Base-by-base conservation (phyloP, 345 rosid species). In the Murraya paniculata region DNA sequence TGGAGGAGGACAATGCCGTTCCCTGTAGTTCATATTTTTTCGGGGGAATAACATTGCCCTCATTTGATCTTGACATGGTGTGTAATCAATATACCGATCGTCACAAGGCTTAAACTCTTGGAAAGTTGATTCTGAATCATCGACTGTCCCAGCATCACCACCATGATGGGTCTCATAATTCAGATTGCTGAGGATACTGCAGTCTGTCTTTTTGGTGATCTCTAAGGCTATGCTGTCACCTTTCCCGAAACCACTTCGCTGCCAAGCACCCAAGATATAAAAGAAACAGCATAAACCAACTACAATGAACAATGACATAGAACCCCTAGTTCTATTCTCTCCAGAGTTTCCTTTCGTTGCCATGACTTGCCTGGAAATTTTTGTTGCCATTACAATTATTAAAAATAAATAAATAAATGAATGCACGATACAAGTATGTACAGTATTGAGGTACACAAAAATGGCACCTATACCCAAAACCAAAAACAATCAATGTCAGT, bases 251-350 rank as follows among this genome's bases (percentile, higher is more conserved):
- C 90, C 92, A 84, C 91, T 91, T 76, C 87, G 81, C 77, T 90
- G 95, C 95, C 95, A 91, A 64, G 93, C 90, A 41, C 95, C 93
- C 84, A 91, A 72, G 30, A 90, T 83, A 72, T 87, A 90, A 77
- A 90, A 90, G 86, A 88, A 88, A 78, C 90, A 80, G 57, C 91
- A 90, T 33, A 90, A 75, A 67, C 87, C 89, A 74, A 83, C 84
- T 18, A 86, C 79, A 22, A 89, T 80, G 45, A 89, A 82, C 25
- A 91, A 86, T 57, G 85, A 82, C 25, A 85, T 31, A 9, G 91
- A 74, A 68, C 89, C 80, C 83, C 87, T 83, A 22, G 85, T 86
- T 74, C 83, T 85, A 60, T 79, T 65, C 57, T 87, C 88, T 71
- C 76, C 79, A n/a, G 81, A 69, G 75, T 68, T 79, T 19, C 72